These are phyloP conservation scores for Heritiera fomes DNA, from an alignment of 345 rosid genomes.

Conservation along the genomic window DNA sequence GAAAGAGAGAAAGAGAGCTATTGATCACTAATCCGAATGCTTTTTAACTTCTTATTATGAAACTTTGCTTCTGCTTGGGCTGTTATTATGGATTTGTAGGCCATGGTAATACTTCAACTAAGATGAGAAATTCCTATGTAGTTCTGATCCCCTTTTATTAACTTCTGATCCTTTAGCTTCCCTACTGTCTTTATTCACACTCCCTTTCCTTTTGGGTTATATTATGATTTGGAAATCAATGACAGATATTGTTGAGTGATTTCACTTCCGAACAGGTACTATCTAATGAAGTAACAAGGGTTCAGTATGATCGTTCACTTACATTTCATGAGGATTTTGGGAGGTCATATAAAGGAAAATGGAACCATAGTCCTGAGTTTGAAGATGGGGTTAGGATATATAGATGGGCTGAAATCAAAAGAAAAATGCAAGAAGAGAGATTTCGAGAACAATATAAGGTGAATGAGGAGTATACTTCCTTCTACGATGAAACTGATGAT, in stretches of 20 bases:
- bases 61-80: conserved; percentile 8
- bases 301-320: conserved; percentile 58
- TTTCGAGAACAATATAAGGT: conserved; percentile 41
- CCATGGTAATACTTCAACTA: not conserved
- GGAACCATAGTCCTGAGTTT: conserved; percentile 41
- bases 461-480: conserved; percentile 28
- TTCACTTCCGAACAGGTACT: conserved; percentile 51
- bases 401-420: conserved; percentile 65
- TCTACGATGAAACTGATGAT: conserved; percentile 37
- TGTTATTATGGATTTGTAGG: not conserved
- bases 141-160: not conserved
- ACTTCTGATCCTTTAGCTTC: not conserved
- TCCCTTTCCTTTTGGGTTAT: not conserved
- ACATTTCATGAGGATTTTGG: conserved; percentile 40
- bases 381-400: conserved; percentile 50
- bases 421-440: conserved; percentile 43
- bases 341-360: conserved; percentile 37
- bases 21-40: not conserved
- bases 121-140: not conserved
- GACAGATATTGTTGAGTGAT: not conserved
- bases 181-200: not conserved
- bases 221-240: not conserved
- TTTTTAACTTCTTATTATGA: not conserved
- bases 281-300: conserved; percentile 69
- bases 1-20: not conserved